Percentiles rank a stretch among this genome's conserved stretches.
phyloP scores from a whole-genome alignment of 495 filamentous ascomycete genomes.

The Podospora anserina region DNA sequence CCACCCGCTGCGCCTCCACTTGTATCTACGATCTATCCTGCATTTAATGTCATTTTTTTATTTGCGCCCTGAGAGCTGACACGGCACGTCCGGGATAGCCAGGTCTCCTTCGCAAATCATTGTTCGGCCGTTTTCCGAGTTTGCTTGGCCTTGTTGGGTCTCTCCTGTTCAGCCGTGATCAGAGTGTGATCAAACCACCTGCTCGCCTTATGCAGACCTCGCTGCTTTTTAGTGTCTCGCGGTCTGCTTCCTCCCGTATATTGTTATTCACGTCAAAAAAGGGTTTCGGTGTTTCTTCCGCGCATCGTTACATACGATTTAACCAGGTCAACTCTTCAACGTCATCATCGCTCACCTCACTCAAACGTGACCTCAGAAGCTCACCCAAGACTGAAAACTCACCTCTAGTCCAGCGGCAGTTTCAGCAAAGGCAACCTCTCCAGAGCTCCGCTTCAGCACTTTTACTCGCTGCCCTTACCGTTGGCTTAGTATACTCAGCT shows the following conservation, averaged over 20 bases:
- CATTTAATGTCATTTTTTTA: conserved; percentile 1
- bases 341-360: neutral
- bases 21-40: neutral
- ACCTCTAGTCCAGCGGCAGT: neutral
- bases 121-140: conserved; percentile 15
- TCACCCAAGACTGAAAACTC: neutral
- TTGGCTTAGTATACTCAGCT: conserved; percentile 10
- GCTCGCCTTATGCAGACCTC: neutral
- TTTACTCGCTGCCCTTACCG: conserved; percentile 11
- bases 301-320: neutral
- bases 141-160: conserved; percentile 5
- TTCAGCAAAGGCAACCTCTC: neutral
- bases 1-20: neutral
- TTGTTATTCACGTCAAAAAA: neutral
- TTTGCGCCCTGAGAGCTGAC: conserved; percentile 16
- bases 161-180: conserved; percentile 1
- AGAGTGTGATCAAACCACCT: conserved; percentile 1
- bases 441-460: conserved; percentile 7
- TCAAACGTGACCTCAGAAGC: neutral
- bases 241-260: neutral
- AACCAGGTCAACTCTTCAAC: neutral
- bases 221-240: neutral
- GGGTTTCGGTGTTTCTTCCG: neutral
- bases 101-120: conserved; percentile 11
- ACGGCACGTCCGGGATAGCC: conserved; percentile 27